Evolutionary conservation across 352 stramenopile genomes (phyloP), one percentile per base, ranked within the genome.

Genomic region (Phytophthora melonis): DNA sequence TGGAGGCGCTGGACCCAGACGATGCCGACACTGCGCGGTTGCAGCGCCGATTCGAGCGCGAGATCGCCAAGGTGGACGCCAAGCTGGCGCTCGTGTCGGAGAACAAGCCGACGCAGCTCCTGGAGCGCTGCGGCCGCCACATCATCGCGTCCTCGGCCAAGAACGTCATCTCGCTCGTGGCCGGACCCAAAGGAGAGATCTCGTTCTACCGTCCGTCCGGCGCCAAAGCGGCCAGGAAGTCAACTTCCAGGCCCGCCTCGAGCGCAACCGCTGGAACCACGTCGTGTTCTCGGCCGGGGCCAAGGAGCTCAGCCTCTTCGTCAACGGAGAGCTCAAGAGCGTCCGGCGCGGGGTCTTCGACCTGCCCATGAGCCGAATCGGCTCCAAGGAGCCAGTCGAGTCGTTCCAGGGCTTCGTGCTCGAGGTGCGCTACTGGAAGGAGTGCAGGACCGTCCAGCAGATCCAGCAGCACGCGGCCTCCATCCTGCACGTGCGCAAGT

Each of bases 401-500:
- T 89, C 84, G 9, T 94, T 93, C 63, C 84, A 93, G 56, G 84
- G 86, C 21, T 85, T 66, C 47, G 27, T 91, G 3, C 82, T 93
- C 23, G 88, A 94, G 66, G 79, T 93, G 3, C 88, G 88, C 16
- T 91, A 90, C 59, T 94, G 88, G 88, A 77, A 66, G 13, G 79
- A 78, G 56, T 80, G 77, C 21, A 74, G 85, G 0, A 81, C 70
- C 0, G 7, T 70, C 11, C 65, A 85, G 30, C 77, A 88, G 45
- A 66, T 94, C 8, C 67, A 73, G 18, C 66, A 77, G 30, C 66
- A 69, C 30, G 74, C 79, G 14, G 41, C 66, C 5, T 65, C 66
- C 1, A 86, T 92, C 60, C 70, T 93, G 10, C 63, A 80, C 11
- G 79, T 91, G 1, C 68, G 71, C 5, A 77, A 74, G 50, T 81